Conservation (phyloP, 257 asterid species). For the Penstemon barbatus region DNA sequence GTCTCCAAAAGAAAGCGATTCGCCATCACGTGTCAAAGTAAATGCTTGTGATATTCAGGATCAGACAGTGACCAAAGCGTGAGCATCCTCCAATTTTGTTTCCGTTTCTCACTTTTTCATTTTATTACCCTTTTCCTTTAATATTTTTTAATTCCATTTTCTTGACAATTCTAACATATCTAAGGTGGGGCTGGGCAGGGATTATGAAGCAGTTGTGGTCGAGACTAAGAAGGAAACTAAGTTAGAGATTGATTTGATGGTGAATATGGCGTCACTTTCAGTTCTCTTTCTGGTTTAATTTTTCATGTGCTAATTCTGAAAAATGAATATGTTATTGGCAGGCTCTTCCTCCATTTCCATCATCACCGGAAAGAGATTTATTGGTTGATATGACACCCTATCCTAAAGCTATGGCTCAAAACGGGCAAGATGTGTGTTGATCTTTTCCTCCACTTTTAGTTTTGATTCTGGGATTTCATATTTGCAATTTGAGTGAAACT, state of each 20-base stretch:
- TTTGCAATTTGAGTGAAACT: slow-evolving; percentile 11
- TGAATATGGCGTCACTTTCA: slow-evolving; percentile 23
- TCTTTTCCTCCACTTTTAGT: slow-evolving; percentile 13
- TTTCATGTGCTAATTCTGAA: slow-evolving; percentile 21
- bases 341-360: slow-evolving; percentile 43
- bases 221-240: slow-evolving; percentile 40
- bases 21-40: slow-evolving; percentile 50
- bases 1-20: slow-evolving; percentile 48
- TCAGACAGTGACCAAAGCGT: slow-evolving; percentile 54
- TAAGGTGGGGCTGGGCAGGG: slow-evolving; percentile 42
- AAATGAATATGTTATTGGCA: slow-evolving; percentile 22
- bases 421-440: slow-evolving; percentile 33
- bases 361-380: slow-evolving; percentile 38
- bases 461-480: background rate
- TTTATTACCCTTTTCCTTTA: slow-evolving; percentile 14
- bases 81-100: slow-evolving; percentile 44
- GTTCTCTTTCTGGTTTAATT: slow-evolving; percentile 17
- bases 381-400: slow-evolving; percentile 17
- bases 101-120: slow-evolving; percentile 15
- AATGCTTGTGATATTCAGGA: slow-evolving; percentile 52
- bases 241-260: slow-evolving; percentile 59
- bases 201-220: slow-evolving; percentile 32
- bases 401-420: slow-evolving; percentile 26
- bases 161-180: slow-evolving; percentile 19
- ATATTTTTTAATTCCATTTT: slow-evolving; percentile 4